Base-by-base conservation (phyloP, 345 rosid genomes). In the Excoecaria cochinchinensis region DNA sequence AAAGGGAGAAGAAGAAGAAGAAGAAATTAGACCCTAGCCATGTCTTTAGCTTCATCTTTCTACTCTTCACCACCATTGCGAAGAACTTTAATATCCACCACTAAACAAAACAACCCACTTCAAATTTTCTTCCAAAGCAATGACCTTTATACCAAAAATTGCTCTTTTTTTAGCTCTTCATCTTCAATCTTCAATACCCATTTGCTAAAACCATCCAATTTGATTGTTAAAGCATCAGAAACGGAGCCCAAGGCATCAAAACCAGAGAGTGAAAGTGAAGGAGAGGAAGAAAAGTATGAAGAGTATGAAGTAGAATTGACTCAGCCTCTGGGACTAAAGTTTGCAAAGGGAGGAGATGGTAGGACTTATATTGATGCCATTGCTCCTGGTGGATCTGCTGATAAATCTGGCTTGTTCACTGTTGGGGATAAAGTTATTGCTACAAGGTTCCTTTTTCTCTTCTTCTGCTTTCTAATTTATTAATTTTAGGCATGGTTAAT, bases 361-460 rank as follows among this genome's bases (percentile, higher is more conserved):
- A 88, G 92, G 12, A 91, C 98, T 81, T 95, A 91, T 81, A 93
- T 95, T 81, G 99, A 95, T 55, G 96, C 92, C 42, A 89, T 93
- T 77, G 84, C 86, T 3, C 87, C 94, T 7, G 99, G 97, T 75
- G 98, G 94, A 52, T 73, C 82, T 0, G 99, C 98, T 75, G 98
- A 95, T 71, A 88, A 85, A 86, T 82, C 96, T 67, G 90, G 91
- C 16, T 44, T 82, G 78, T 95, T 95, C 86, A 59, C 91, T 3
- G 96, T 88, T 46, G 98, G 99, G 1, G 99, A 95, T 73, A 95
- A 76, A 86, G 99, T 93, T 39, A 72, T 90, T 53, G 99, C 99
- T 82, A 95, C 99, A 82, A 95, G 98, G 99, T 95, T 78, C 80
- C 19, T 58, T 47, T 67, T 73, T 36, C 9, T 52, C 55, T 16